phyloP scores from a whole-genome alignment of 2,329 filamentous ascomycete genomes.

The Exophiala calicioides region DNA sequence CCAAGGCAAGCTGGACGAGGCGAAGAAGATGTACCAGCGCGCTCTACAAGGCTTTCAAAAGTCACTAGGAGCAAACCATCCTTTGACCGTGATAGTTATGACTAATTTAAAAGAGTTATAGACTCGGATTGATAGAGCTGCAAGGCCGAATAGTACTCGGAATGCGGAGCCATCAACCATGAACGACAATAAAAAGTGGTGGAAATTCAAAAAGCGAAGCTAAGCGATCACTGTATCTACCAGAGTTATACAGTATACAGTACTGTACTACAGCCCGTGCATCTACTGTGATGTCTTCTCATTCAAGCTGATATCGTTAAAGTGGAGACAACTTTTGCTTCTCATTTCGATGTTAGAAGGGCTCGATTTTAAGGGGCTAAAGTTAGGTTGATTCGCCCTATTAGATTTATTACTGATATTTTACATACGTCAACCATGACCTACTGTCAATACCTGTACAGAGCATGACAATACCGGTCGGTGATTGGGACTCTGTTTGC shows the following conservation, averaged over 20 bases:
- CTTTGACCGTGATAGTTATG: constrained; percentile 7
- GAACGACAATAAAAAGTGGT: neutral
- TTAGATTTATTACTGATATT: too few relatives aligned
- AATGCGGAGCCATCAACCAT: constrained; percentile 3
- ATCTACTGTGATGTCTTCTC: too few relatives aligned
- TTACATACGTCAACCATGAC: too few relatives aligned
- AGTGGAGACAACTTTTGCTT: too few relatives aligned
- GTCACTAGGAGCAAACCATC: constrained; percentile 11
- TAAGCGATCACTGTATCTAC: neutral
- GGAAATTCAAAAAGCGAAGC: constrained; percentile 2
- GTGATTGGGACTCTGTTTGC: too few relatives aligned
- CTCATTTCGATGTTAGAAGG: too few relatives aligned
- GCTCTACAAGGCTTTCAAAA: constrained; percentile 22
- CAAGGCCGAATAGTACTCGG: neutral
- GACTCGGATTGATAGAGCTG: neutral
- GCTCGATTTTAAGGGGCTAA: too few relatives aligned
- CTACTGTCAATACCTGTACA: too few relatives aligned
- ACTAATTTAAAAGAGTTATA: constrained; percentile 1
- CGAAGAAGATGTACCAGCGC: constrained; percentile 30
- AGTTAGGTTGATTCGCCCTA: too few relatives aligned
- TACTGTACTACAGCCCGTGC: too few relatives aligned
- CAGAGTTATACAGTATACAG: constrained; percentile 2
- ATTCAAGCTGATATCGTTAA: too few relatives aligned
- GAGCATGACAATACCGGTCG: too few relatives aligned
- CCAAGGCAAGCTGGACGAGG: constrained; percentile 31